Evolutionary conservation across 352 stramenopile genomes (phyloP).

Genomic region (Aphanomyces euteiches): DNA sequence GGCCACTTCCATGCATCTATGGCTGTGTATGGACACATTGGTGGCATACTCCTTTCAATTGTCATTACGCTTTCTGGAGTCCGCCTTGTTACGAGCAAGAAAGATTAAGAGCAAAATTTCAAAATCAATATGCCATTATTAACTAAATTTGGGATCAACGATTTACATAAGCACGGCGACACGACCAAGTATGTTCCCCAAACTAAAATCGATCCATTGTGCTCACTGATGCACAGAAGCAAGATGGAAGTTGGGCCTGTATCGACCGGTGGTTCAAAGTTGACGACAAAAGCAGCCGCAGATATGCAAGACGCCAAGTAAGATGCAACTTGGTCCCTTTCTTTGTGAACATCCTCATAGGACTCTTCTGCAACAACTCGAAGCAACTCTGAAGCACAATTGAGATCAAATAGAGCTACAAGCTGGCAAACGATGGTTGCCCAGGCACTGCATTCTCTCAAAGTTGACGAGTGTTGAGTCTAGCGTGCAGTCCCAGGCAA

Average conservation of each 20-base stretch:
- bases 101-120: too few species aligned
- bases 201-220: not conserved
- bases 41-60: not conserved
- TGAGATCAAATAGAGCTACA: too few species aligned
- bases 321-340: not conserved
- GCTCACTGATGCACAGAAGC: not conserved
- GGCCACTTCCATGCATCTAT: constrained; percentile 81
- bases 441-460: too few species aligned
- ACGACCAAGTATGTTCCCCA: not conserved
- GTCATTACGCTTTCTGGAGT: not conserved
- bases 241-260: not conserved
- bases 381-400: not conserved
- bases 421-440: too few species aligned
- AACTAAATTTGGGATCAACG: too few species aligned
- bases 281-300: constrained; percentile 11
- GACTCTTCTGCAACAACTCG: constrained; percentile 5
- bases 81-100: too few species aligned
- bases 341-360: not conserved
- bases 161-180: too few species aligned
- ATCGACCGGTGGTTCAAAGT: not conserved
- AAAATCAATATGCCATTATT: too few species aligned
- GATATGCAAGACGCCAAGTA: constrained; percentile 25
- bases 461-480: too few species aligned
- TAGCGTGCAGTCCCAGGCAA: too few species aligned
- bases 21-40: constrained; percentile 32